Conservation (phyloP, 2,329 filamentous ascomycete genomes). For the Blastomyces emzantsi region DNA sequence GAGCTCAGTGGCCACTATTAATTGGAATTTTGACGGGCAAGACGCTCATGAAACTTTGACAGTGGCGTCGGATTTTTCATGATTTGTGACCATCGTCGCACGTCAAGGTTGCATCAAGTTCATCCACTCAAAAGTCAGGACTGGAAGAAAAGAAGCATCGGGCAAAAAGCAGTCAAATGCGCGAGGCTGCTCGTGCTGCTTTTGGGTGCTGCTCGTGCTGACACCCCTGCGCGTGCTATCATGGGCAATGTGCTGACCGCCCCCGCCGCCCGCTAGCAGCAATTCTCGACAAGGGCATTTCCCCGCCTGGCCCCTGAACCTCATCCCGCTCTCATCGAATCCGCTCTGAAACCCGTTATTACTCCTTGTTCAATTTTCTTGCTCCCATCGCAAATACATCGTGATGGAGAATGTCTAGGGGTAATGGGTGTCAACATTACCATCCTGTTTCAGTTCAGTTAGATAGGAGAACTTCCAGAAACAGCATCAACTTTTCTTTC, state of each 20-base stretch:
- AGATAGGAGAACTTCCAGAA: neutral
- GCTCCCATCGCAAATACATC: neutral
- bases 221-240: neutral
- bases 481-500: neutral
- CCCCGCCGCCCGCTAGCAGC: neutral
- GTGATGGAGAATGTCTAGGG: too few relatives aligned
- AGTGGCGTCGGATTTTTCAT: neutral
- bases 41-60: neutral
- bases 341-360: conserved; percentile 1
- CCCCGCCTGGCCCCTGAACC: neutral
- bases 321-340: neutral
- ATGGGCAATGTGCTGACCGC: neutral
- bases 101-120: conserved; percentile 4
- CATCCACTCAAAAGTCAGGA: neutral
- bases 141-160: neutral
- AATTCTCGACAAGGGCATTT: neutral
- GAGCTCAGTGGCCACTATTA: neutral
- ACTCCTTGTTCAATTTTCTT: neutral
- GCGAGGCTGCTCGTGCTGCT: neutral
- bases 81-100: neutral
- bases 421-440: neutral
- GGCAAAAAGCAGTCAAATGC: neutral
- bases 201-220: neutral
- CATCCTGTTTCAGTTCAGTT: neutral
- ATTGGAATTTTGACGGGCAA: neutral